Evolutionary conservation across 2,329 filamentous ascomycete species (phyloP), one percentile per base, ranked within the genome.

Genomic region (Cladosporium sp.): DNA sequence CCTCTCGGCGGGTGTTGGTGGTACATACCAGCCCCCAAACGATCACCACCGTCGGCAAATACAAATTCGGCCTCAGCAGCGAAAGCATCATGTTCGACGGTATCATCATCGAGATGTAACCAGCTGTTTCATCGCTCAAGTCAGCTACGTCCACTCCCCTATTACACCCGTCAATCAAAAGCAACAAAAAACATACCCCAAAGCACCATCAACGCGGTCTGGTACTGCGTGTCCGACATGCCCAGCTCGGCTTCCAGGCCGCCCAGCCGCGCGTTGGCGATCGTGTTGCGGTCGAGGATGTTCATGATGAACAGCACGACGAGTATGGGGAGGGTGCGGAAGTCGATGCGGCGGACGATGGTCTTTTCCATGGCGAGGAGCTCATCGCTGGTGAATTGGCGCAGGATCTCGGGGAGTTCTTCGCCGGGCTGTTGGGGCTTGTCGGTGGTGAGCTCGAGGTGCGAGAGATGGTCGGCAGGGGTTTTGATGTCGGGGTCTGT

Each of bases 151-250:
- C 33, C 9, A 34, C 9, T 34, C 33, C 13, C 13, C 9, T 13
- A 11, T 6, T 35, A 32, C 32, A 18, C 3, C n/a, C 31, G 13
- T 45, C 33, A 7, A 13, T 40, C 33, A 48, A 11, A 3, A n/a
- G 68, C 59, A 80, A 77, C 55, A 73, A 75, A 3, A 75, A 11
- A 74, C 75, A 1, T 34, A 46, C 44, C 44, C 44, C 44, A 46
- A 22, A 46, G 11, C 14, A 46, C 44, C 44, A 46, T 46, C 33
- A 46, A 19, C 19, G 44, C 44, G 1, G 80, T 66, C 57, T 82
- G 81, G 60, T 78, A 82, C 43, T 83, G 77, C 2, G 77, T 81
- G 6, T 78, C 78, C 5, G 62, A 68, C 74, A 83, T 79, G 1
- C 66, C 66, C 0, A 83, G 67, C 52, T 82, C 80, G 14, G 68